Evolutionary conservation across 2,329 filamentous ascomycete genomes (phyloP).

Genomic region (Talaromyces rugulosus): DNA sequence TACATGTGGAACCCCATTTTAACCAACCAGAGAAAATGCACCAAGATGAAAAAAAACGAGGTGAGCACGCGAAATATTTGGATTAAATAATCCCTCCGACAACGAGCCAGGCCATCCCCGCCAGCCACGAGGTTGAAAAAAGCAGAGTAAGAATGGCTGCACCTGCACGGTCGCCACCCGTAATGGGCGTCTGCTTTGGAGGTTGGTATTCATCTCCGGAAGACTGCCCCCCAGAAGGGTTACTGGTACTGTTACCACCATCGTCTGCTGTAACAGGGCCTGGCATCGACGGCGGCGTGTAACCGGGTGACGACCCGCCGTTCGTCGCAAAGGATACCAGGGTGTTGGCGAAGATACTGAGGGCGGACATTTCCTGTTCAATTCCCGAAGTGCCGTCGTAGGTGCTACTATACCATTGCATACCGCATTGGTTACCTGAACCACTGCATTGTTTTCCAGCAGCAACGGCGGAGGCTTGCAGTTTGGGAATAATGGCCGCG

Average conservation of each 20-base stretch:
- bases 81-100: constrained; percentile 11
- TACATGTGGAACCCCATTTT: not conserved
- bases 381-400: constrained; percentile 34
- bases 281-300: constrained; percentile 16
- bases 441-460: constrained; percentile 54
- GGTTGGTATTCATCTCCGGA: constrained; percentile 8
- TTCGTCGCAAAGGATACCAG: constrained; percentile 21
- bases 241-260: constrained; percentile 56
- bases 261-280: constrained; percentile 44
- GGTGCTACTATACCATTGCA: constrained; percentile 36
- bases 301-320: constrained; percentile 1
- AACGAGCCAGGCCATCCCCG: constrained; percentile 15
- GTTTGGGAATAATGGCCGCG: constrained; percentile 48
- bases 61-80: not conserved
- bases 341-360: constrained; percentile 31
- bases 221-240: constrained; percentile 39
- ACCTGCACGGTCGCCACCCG: constrained; percentile 13
- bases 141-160: constrained; percentile 16
- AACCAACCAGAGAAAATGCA: not conserved
- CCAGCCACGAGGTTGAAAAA: constrained; percentile 13
- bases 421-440: constrained; percentile 52
- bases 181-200: constrained; percentile 2
- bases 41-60: not conserved
- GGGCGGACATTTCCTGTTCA: constrained; percentile 40
- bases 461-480: constrained; percentile 50